Base-by-base conservation (phyloP, 2,329 filamentous ascomycete genomes). In the Camillea tinctor region DNA sequence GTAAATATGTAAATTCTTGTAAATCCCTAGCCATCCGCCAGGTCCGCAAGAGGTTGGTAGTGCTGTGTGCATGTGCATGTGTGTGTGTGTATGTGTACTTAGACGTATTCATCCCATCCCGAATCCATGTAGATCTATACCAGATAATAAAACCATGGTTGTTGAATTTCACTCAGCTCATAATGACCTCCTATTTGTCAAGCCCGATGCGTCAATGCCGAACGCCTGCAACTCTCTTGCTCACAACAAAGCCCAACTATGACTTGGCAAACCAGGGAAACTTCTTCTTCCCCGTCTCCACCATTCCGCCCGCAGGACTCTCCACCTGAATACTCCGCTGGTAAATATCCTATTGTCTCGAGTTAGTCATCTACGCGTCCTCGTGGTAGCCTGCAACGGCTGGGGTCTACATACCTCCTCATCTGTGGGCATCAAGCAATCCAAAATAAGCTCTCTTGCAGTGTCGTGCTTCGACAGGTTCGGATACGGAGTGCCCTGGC, bases 401-500 rank as follows among this genome's bases (percentile, higher is more conserved):
- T 11, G 19, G 15, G 7, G 30, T 9, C 21, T 22, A 50, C 88
- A 78, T 77, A 96, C 93, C 80, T 97, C 94, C 68, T 96, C 92
- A 76, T 97, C 93, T 58, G 88, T 89, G 51, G 87, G 82, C 77
- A 97, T 89, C 70, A 88, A 87, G 66, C 91, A 90, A 70, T 96
- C 92, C 64, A 97, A 76, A 58, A 97, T 87, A 69, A 97, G 75
- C 68, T 91, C 88, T 68, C 88, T 83, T 4, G 91, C 85, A 56
- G 84, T 81, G 60, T 94, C 89, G 68, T 90, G 88, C 69, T 83
- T 88, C 36, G 80, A 79, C 63, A 94, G 79, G 63, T 88, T 89
- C 23, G 87, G 85, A 69, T 97, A 97, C 4, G 92, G 88, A 54
- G 87, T 87, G 57, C 91, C 90, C 75, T 98, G 93, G 70, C 94